Percentiles rank a stretch among this genome's conserved stretches.
phyloP scores from a whole-genome alignment of 768 basidiomycete genomes.

The Ramaria sp. region DNA sequence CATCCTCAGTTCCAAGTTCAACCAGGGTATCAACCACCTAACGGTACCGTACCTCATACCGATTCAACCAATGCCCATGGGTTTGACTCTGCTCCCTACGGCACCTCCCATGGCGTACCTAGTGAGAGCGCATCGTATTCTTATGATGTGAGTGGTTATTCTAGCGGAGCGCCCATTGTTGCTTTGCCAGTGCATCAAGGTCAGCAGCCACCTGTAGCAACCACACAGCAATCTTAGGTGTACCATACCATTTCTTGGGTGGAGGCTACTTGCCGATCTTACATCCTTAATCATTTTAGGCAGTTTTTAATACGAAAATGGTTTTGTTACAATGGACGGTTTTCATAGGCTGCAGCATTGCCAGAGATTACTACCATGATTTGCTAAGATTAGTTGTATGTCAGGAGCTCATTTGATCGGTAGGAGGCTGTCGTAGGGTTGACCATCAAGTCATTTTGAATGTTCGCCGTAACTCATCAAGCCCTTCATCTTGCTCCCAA shows the following conservation, averaged over 20 bases:
- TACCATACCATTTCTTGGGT: background rate
- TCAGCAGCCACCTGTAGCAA: background rate
- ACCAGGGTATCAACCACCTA: conserved; percentile 3
- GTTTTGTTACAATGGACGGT: no score
- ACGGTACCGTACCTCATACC: background rate
- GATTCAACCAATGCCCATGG: background rate
- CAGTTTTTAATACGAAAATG: no score
- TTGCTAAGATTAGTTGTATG: no score
- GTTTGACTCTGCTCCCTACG: background rate
- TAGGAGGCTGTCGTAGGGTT: no score
- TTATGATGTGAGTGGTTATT: background rate
- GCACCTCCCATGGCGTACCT: background rate
- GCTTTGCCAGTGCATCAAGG: background rate
- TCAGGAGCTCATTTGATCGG: no score
- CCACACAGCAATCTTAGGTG: background rate
- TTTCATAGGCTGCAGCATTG: no score
- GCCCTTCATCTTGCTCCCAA: conserved; percentile 65
- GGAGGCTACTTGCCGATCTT: background rate
- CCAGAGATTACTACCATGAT: no score
- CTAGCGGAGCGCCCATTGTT: background rate
- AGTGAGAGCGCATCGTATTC: background rate
- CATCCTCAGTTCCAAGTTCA: conserved; percentile 1
- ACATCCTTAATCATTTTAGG: background rate
- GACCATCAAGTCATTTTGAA: conserved; percentile 42
- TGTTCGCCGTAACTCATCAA: conserved; percentile 57